A percentile compares a stretch with the other conserved stretches of the same genome.
Evolutionary conservation across 345 rosid genomes (phyloP).

Genomic region (Punica granatum): DNA sequence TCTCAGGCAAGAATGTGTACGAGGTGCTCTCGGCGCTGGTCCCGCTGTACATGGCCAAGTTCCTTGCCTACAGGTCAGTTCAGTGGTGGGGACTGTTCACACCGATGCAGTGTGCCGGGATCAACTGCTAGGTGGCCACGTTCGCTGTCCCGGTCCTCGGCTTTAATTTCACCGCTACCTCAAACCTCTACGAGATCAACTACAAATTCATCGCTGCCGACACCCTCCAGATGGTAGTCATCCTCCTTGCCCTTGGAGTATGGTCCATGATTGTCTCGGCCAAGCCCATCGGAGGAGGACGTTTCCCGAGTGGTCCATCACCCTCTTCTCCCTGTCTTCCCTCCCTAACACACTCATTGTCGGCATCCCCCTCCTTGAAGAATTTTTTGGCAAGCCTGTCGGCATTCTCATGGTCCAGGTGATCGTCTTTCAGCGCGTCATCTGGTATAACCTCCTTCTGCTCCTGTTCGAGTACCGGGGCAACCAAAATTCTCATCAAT

Average conservation of each 20-base stretch:
- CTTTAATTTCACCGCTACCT: conserved; percentile 18
- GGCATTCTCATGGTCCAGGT: conserved; percentile 12
- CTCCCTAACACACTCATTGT: conserved; percentile 19
- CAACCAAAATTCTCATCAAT: conserved; percentile 5
- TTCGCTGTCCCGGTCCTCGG: conserved; percentile 26
- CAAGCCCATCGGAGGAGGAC: neutral
- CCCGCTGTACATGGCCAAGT: conserved; percentile 28
- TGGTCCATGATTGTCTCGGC: conserved; percentile 2
- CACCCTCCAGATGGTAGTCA: conserved; percentile 25
- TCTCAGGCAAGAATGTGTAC: conserved; percentile 18
- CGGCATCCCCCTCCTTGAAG: conserved; percentile 16
- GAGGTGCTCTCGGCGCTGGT: conserved; percentile 20
- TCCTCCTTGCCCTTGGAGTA: conserved; percentile 15
- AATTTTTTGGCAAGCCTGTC: conserved; percentile 5
- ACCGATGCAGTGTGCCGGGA: conserved; percentile 27
- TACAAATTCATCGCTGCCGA: conserved; percentile 28
- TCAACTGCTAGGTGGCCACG: conserved; percentile 28
- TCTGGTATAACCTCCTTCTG: conserved; percentile 12
- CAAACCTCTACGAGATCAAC: conserved; percentile 21
- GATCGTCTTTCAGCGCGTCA: conserved; percentile 10
- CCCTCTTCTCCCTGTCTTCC: conserved; percentile 11
- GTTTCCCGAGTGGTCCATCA: conserved; percentile 14
- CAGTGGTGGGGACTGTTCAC: conserved; percentile 32
- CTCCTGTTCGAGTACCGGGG: conserved; percentile 11
- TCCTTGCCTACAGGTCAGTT: conserved; percentile 23